Evolutionary conservation across 805 yeast genomes (phyloP).

Genomic region (Pichia gijzeniarum): DNA sequence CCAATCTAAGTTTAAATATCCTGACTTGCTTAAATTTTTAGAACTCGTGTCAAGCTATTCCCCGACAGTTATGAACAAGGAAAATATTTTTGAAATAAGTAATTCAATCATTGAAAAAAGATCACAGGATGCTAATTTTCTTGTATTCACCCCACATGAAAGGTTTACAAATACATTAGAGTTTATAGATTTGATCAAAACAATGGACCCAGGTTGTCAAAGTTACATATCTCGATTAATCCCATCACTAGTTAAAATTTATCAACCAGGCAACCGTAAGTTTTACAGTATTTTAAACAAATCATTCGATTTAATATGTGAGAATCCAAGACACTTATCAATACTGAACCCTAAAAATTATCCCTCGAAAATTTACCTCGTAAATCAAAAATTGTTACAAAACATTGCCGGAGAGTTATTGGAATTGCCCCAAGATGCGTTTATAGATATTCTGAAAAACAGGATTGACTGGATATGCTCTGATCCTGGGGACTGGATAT

Average conservation of each 20-base stretch:
- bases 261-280: neutral
- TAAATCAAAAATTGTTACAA: slow-evolving; percentile 7
- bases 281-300: slow-evolving; percentile 4
- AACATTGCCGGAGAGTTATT: slow-evolving; percentile 8
- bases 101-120: slow-evolving; percentile 2
- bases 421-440: neutral
- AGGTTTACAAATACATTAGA: slow-evolving; percentile 2
- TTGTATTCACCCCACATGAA: neutral
- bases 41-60: slow-evolving; percentile 8
- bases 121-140: neutral
- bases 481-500: slow-evolving; percentile 11
- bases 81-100: neutral
- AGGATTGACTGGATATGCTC: slow-evolving; percentile 8
- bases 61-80: slow-evolving; percentile 3
- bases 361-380: slow-evolving; percentile 11
- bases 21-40: slow-evolving; percentile 5
- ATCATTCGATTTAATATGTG: slow-evolving; percentile 11
- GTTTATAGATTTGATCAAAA: slow-evolving; percentile 4
- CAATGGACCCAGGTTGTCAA: slow-evolving; percentile 1
- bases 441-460: neutral
- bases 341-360: slow-evolving; percentile 13
- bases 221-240: neutral
- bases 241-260: slow-evolving; percentile 1
- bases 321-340: slow-evolving; percentile 7
- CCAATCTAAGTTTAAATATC: neutral